Evolutionary conservation across 225 moss, liverwort and hornwort genomes (phyloP).

Genomic region (Polytrichum formosum): DNA sequence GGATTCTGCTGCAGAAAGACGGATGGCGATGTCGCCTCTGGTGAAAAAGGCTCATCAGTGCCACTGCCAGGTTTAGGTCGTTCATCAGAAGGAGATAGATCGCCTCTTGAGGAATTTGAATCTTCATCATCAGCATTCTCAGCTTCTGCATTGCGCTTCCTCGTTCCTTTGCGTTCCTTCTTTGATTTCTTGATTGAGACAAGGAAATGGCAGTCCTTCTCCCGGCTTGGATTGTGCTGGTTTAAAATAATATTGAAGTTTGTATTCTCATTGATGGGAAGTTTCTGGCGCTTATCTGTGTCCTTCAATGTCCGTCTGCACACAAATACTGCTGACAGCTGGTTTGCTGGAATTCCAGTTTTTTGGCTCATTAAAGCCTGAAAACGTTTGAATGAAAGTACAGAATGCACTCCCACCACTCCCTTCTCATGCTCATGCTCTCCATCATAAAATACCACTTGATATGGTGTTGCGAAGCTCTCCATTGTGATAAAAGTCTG

Average conservation of each 20-base stretch:
- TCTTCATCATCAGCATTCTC: constrained; percentile 96
- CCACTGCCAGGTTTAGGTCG: constrained; percentile 77
- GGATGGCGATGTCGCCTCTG: constrained; percentile 72
- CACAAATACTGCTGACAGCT: constrained; percentile 96
- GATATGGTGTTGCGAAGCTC: constrained; percentile 99
- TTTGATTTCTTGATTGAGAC: constrained; percentile 99
- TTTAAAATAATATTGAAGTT: constrained; percentile 99
- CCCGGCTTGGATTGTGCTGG: constrained; percentile 98
- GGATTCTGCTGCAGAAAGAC: constrained; percentile 58
- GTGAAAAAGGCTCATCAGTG: constrained; percentile 66
- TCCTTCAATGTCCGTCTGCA: constrained; percentile 94
- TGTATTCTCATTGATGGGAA: constrained; percentile 97
- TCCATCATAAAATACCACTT: constrained; percentile 88
- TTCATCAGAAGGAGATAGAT: constrained; percentile 92
- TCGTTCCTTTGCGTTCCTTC: constrained; percentile 91
- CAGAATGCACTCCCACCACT: constrained; percentile 94
- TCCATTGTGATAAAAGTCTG: constrained; percentile 57
- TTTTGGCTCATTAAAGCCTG: constrained; percentile 96
- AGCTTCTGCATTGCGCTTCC: constrained; percentile 95
- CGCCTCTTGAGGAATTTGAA: constrained; percentile 85
- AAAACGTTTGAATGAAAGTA: constrained; percentile 94
- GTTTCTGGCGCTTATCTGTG: constrained; percentile 96
- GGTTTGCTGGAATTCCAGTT: constrained; percentile 91
- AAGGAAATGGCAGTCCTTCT: constrained; percentile 96
- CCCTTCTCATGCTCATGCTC: constrained; percentile 98